Percentiles rank a stretch among this genome's conserved stretches.
Conservation (phyloP, 352 stramenopile species). For the Globisporangium spiculum region DNA sequence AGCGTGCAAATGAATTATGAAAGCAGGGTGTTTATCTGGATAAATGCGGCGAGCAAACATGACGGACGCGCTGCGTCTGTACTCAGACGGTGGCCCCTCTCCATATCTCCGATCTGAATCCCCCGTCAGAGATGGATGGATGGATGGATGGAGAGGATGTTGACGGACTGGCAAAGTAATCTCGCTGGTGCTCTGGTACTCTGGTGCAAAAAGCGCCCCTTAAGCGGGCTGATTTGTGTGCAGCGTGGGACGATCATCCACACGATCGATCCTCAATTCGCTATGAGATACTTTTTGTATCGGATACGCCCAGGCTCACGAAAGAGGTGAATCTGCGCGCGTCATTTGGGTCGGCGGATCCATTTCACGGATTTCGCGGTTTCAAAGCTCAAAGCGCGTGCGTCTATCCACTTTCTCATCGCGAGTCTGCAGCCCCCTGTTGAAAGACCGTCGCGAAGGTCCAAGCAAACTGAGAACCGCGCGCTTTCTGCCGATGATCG, state of each 20-base stretch:
- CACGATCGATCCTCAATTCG: not conserved
- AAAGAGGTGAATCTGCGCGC: not conserved
- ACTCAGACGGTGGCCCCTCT: not conserved
- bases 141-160: not conserved
- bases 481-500: not conserved
- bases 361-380: not conserved
- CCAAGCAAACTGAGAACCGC: not conserved
- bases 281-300: not conserved
- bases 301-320: too few relatives aligned
- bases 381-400: too few relatives aligned
- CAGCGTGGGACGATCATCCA: not conserved
- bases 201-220: not conserved
- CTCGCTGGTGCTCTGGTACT: not conserved
- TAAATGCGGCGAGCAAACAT: not conserved
- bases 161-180: not conserved
- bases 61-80: not conserved
- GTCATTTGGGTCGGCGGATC: not conserved
- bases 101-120: not conserved
- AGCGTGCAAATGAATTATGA: too few relatives aligned
- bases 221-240: not conserved
- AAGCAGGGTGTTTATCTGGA: not conserved
- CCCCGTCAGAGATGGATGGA: not conserved
- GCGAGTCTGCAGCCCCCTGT: not conserved
- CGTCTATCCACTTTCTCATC: not conserved
- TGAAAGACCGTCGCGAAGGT: not conserved